These are phyloP conservation scores for Scleroderma bovista DNA, from an alignment of 768 basidiomycete genomes.

Conservation along the genomic window DNA sequence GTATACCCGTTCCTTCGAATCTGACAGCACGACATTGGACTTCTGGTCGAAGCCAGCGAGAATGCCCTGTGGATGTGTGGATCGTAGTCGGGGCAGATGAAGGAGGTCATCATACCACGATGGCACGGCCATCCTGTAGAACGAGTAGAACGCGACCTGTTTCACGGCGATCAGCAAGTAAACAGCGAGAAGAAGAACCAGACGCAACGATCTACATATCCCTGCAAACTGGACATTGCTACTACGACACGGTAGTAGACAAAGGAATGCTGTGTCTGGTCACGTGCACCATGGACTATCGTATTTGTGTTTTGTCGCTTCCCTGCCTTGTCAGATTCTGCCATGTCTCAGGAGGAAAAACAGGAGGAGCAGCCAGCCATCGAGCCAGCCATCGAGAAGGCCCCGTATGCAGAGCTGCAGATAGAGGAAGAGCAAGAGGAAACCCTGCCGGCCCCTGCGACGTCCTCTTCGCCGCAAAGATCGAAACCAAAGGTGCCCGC, in stretches of 20 bases:
- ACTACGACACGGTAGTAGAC: not conserved
- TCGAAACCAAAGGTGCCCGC: constrained; percentile 56
- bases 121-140: constrained; percentile 92
- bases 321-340: not conserved
- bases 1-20: constrained; percentile 90
- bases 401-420: constrained; percentile 14
- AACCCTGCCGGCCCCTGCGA: constrained; percentile 55
- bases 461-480: constrained; percentile 35
- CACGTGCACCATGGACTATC: not conserved
- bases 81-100: not conserved
- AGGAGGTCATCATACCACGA: constrained; percentile 56
- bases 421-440: constrained; percentile 11
- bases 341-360: constrained; percentile 26
- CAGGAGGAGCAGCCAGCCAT: constrained; percentile 1
- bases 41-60: constrained; percentile 93
- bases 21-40: constrained; percentile 92
- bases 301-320: not conserved
- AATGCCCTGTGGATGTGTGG: constrained; percentile 53
- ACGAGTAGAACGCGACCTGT: constrained; percentile 87
- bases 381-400: constrained; percentile 12
- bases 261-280: not conserved
- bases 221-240: constrained; percentile 82
- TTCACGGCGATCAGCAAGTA: not conserved
- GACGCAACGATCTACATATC: constrained; percentile 83
- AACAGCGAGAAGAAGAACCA: not conserved